Base-by-base conservation (phyloP, 2,329 filamentous ascomycete species). In the Coniochaeta prunicola region DNA sequence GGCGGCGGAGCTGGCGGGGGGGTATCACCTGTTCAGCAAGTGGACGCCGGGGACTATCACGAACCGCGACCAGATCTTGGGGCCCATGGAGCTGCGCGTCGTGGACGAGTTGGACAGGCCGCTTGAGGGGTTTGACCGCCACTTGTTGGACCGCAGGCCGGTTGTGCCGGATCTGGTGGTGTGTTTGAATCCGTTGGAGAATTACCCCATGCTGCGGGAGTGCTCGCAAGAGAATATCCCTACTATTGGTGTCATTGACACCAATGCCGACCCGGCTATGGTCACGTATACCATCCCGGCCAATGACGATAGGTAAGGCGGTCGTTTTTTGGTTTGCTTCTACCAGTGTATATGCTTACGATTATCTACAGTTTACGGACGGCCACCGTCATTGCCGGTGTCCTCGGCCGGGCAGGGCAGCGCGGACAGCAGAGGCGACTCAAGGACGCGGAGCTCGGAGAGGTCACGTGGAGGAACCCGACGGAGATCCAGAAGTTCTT, bases 251-350 rank as follows among this genome's bases (percentile, higher is more conserved):
- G 81, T 99, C 59, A 89, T 97, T 65, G 94, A 99, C 73, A 97
- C 94, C 1, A 90, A 99, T 73, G 88, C 87, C 2, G 90, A 97
- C 73, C 91, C 94, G 0, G 91, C 91, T 0, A 93, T 90, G 85
- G 92, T 97, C 56, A 97, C 94, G 4, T 99, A 99, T 71, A 90
- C 90, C 15, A 97, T 99, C 65, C 94, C 94, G 1, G 91, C 91
- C 56, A 99, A 99, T 72, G 94, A 99, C 70, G 94, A 99, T 80
- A 92, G 88, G 88, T 91, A 72, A 69, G 80, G 57, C 26, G 6
- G 24, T 53, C 10, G 9, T 17, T 19, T 38, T 2, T 30, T 34
- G 4, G 4, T 45, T 19, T 12, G 26, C 24, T 3, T 6, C 24
- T 50, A 21, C 19, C n/a, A 45, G 40, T 24, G 4, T 9, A 45